phyloP scores from a whole-genome alignment of 2,329 filamentous ascomycete genomes.

The Xylariaceae sp. region DNA sequence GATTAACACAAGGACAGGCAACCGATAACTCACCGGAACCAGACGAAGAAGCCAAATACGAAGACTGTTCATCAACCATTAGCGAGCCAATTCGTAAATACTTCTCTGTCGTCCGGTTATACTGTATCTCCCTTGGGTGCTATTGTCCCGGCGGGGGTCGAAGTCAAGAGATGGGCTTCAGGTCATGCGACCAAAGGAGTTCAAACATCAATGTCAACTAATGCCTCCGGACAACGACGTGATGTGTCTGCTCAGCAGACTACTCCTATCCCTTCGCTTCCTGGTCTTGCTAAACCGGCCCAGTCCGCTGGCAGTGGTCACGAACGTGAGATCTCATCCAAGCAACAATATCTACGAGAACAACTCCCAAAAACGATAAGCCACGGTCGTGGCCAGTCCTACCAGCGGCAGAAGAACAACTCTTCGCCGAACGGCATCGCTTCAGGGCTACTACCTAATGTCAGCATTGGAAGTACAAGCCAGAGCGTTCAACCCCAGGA shows the following conservation, averaged over 20 bases:
- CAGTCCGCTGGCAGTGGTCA: neutral
- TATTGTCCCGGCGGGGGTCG: constrained; percentile 27
- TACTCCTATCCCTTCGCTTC: too few species aligned
- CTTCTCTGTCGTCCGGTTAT: neutral
- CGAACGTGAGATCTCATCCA: neutral
- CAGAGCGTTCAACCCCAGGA: too few species aligned
- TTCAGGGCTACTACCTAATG: too few species aligned
- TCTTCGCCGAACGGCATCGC: too few species aligned
- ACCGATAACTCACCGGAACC: constrained; percentile 5
- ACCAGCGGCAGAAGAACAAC: too few species aligned
- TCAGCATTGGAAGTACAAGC: too few species aligned
- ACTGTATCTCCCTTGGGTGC: constrained; percentile 24
- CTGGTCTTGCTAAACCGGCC: too few species aligned
- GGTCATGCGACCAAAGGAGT: neutral
- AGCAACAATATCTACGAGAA: neutral
- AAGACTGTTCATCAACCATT: neutral
- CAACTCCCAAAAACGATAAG: neutral
- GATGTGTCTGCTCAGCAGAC: neutral
- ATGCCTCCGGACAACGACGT: neutral
- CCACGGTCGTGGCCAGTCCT: too few species aligned
- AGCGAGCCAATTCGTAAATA: too few species aligned
- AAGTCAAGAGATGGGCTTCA: constrained; percentile 20
- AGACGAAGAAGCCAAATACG: neutral
- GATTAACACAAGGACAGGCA: constrained; percentile 14
- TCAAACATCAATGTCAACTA: neutral